A percentile compares a stretch with the other conserved stretches of the same genome.
Conservation (phyloP, 1,139 yeast species). For the Kodamaea suecica region DNA sequence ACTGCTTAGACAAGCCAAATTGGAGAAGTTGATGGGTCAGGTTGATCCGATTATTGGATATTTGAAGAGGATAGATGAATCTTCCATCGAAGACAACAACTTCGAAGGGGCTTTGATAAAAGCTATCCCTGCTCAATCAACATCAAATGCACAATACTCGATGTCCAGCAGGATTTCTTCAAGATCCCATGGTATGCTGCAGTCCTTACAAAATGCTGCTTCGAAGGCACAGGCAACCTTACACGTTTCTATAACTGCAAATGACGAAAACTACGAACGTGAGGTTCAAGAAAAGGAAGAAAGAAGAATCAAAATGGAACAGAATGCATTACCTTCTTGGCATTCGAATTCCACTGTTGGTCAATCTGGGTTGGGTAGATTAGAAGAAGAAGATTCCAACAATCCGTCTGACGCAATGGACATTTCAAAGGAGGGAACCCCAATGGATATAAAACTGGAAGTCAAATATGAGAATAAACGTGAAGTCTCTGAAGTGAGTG, state of each 20-base stretch:
- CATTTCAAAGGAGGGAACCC: conserved; percentile 10
- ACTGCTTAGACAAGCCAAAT: conserved; percentile 73
- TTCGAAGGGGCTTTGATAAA: conserved; percentile 77
- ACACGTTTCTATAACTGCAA: conserved; percentile 89
- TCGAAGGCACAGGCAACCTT: conserved; percentile 65
- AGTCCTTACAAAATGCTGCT: conserved; percentile 36
- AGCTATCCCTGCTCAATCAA: conserved; percentile 82
- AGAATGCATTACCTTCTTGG: conserved; percentile 97
- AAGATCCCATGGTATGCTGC: conserved; percentile 24
- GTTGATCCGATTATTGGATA: conserved; percentile 84
- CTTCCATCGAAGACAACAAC: conserved; percentile 80
- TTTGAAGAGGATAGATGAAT: conserved; percentile 81
- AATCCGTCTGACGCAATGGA: conserved; percentile 18
- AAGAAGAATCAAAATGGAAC: conserved; percentile 73
- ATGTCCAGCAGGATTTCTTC: conserved; percentile 34
- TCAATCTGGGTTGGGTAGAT: conserved; percentile 43
- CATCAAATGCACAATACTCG: conserved; percentile 61
- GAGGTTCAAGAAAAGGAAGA: conserved; percentile 66
- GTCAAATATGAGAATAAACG: conserved; percentile 9
- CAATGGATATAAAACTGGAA: conserved; percentile 15
- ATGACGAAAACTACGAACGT: conserved; percentile 71
- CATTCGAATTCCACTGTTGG: conserved; percentile 90
- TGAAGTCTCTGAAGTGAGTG: conserved; percentile 3
- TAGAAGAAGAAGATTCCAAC: conserved; percentile 42
- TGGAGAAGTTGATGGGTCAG: conserved; percentile 83